These are phyloP conservation scores for Cystofilobasidium capitatum DNA, from an alignment of 768 basidiomycete species.

Conservation along the genomic window DNA sequence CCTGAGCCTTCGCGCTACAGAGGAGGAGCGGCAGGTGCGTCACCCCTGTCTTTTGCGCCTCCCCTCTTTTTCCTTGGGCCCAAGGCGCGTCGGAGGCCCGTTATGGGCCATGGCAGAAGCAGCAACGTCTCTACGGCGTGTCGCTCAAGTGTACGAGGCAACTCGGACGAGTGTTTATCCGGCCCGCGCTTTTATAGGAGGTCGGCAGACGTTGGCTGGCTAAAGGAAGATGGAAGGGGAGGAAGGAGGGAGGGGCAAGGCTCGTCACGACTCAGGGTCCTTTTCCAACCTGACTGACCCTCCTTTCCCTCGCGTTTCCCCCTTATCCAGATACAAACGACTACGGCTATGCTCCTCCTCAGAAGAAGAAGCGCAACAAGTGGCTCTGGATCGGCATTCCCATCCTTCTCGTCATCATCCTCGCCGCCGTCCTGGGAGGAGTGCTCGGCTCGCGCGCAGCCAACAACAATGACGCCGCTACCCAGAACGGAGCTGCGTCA, in stretches of 20 bases:
- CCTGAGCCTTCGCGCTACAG: not conserved
- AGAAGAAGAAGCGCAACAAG: slow-evolving; percentile 31
- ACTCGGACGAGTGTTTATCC: no score
- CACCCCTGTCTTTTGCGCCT: not conserved
- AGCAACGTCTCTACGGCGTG: no score
- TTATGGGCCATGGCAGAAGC: not conserved
- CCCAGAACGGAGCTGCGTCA: not conserved
- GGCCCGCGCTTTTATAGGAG: no score
- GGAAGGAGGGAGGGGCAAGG: not conserved
- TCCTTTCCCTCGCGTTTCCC: not conserved
- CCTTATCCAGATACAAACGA: slow-evolving; percentile 13
- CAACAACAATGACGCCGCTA: slow-evolving; percentile 41
- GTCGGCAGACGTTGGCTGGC: no score
- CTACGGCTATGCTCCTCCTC: slow-evolving; percentile 24
- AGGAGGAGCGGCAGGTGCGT: slow-evolving; percentile 17
- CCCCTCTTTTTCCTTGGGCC: not conserved
- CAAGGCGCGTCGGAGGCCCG: no score
- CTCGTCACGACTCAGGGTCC: not conserved
- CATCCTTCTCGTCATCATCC: slow-evolving; percentile 37
- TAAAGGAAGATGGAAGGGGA: not conserved
- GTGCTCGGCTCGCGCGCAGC: slow-evolving; percentile 60
- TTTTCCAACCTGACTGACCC: not conserved
- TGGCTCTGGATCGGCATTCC: slow-evolving; percentile 41
- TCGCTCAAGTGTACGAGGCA: no score
- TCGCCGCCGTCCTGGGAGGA: slow-evolving; percentile 53